A percentile compares a stretch with the other conserved stretches of the same genome.
Conservation (phyloP, 805 yeast species). For the Saturnispora gosingensis region DNA sequence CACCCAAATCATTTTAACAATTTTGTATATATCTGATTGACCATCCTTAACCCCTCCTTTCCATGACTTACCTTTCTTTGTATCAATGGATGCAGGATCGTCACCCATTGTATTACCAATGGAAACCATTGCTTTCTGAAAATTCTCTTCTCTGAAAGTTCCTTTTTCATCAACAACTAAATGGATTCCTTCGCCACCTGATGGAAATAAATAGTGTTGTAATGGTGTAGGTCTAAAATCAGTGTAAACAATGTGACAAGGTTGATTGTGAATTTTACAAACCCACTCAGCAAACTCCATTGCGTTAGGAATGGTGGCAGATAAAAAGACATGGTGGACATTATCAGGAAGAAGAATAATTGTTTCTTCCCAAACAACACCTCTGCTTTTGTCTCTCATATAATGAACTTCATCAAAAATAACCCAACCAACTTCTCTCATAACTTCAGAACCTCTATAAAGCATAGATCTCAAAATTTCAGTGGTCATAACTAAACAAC, state of each 20-base stretch:
- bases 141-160: constrained; percentile 90
- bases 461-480: constrained; percentile 93
- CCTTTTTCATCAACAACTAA: constrained; percentile 97
- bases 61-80: constrained; percentile 61
- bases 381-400: constrained; percentile 93
- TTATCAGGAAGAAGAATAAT: constrained; percentile 97
- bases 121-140: constrained; percentile 97
- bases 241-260: constrained; percentile 97
- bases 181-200: constrained; percentile 97
- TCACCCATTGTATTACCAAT: constrained; percentile 78
- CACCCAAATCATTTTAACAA: constrained; percentile 96
- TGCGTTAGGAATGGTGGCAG: constrained; percentile 97
- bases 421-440: constrained; percentile 94
- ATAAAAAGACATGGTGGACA: constrained; percentile 78
- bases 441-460: constrained; percentile 91
- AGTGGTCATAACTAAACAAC: constrained; percentile 95
- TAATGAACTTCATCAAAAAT: constrained; percentile 98
- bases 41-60: constrained; percentile 70
- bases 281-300: constrained; percentile 99
- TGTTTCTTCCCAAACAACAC: constrained; percentile 99
- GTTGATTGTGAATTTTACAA: constrained; percentile 87
- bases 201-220: constrained; percentile 95
- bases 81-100: constrained; percentile 56
- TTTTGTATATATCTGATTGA: constrained; percentile 84
- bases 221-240: constrained; percentile 98